Evolutionary conservation across 169 alveolate species (phyloP), one percentile per base, ranked within the genome.

Genomic region (Eimeria zaria): DNA sequence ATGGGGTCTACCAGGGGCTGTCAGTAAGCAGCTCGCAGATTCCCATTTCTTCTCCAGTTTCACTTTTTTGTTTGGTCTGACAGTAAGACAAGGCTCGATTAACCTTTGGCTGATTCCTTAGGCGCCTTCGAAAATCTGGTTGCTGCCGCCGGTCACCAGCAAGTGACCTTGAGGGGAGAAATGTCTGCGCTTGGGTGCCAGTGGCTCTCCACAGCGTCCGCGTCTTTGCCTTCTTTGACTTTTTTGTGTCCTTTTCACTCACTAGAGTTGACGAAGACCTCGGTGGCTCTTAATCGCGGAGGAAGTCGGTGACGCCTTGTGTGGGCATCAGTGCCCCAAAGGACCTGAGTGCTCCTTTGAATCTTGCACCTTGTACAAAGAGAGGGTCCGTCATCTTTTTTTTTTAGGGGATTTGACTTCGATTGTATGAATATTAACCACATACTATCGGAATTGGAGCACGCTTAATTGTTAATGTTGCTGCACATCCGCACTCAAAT

Each of bases 71-170:
- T 74, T 74, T 74, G 62, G 16, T 74, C 20, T 4, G 85, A 18
- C 18, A 44, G 58, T 33, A 0, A 46, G 22, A 5, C 12, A 46
- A 74, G 85, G 85, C 85, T 44, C 44, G 22, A 7, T 6, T 46
- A 8, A 39, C 62, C 24, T 39, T 44, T 74, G 53, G 85, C 62
- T 6, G 39, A 2, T n/a, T 74, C 14, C 58, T 44, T 24, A 12
- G 62, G 85, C 39, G 8, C 60, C 53, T 24, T 24, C 33, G 58
- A 39, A 74, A 36, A 6, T 16, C 33, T 41, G 36, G 53, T 74
- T 44, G 41, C 22, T 7, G n/a, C 58, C 24, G 85, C 58, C 20
- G 85, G 85, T 74, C 85, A 74, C 85, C 85, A 36, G 60, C 85
- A 41, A 39, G 85, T 74, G 85, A 74, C 85, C 85, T 6, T 44